phyloP scores from a whole-genome alignment of 1,284 basidiomycete genomes.

The Flammula alnicola region DNA sequence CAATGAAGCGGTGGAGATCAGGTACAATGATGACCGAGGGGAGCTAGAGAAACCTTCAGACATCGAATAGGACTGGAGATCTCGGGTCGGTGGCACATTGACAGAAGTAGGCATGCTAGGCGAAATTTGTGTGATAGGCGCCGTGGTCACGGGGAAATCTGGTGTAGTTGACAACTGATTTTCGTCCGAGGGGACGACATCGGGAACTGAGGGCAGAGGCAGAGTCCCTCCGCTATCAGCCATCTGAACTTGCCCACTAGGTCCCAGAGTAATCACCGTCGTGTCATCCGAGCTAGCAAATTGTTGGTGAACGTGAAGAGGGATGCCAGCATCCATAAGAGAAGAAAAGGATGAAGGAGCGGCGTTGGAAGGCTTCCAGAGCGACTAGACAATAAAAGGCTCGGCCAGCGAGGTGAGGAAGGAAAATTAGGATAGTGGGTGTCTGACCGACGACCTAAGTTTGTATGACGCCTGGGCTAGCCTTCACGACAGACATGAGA shows the following conservation, averaged over 20 bases:
- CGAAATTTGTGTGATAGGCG: constrained; percentile 9
- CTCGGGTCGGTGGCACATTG: neutral
- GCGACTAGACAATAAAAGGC: constrained; percentile 1
- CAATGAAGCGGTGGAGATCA: no score
- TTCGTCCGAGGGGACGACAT: constrained; percentile 5
- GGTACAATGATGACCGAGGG: no score
- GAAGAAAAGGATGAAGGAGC: neutral
- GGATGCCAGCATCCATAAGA: constrained; percentile 19
- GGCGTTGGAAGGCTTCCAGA: constrained; percentile 12
- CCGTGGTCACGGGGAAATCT: constrained; percentile 2
- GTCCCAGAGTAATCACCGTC: constrained; percentile 13
- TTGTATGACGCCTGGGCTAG: neutral
- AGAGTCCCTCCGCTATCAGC: constrained; percentile 6
- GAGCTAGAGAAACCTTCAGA: neutral
- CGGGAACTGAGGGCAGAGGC: constrained; percentile 6
- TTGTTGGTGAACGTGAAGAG: neutral
- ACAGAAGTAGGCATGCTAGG: constrained; percentile 1
- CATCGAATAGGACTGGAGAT: neutral
- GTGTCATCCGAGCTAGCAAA: constrained; percentile 13
- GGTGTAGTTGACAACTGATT: neutral
- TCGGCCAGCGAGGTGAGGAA: constrained; percentile 15
- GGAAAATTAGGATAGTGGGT: neutral
- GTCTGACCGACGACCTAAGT: constrained; percentile 4
- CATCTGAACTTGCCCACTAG: constrained; percentile 16
- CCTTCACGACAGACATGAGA: neutral